These are phyloP conservation scores for Melaleuca alternifolia DNA, from an alignment of 345 rosid genomes.

Conservation along the genomic window DNA sequence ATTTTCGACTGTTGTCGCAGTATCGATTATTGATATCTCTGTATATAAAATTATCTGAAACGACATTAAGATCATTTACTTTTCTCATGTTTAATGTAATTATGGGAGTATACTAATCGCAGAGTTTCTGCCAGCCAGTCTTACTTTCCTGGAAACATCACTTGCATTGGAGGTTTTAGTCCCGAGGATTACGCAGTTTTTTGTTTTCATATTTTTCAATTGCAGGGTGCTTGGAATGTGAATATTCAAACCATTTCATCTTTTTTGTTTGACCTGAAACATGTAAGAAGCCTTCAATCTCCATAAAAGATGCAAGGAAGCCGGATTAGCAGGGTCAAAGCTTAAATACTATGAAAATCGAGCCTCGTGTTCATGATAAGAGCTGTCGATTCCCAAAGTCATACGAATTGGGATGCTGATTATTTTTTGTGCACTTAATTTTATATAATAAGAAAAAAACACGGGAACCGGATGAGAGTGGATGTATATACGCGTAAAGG, in stretches of 20 bases:
- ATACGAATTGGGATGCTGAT: no score
- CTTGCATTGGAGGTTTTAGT: neutral
- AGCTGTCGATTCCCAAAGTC: neutral
- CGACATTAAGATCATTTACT: neutral
- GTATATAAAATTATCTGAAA: neutral
- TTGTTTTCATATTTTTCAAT: no score
- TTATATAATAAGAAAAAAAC: no score
- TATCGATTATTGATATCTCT: no score
- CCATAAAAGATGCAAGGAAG: neutral
- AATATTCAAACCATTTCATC: neutral
- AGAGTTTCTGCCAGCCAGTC: neutral
- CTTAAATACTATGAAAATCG: no score
- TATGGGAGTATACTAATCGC: neutral
- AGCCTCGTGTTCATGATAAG: neutral
- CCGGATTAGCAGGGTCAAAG: neutral
- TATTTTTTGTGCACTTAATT: no score
- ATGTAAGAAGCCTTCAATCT: neutral
- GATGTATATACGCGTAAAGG: no score
- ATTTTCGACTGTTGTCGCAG: neutral
- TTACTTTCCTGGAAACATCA: neutral
- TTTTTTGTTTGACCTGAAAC: neutral
- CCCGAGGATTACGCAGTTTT: neutral
- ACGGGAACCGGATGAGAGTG: no score
- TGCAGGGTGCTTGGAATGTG: neutral
- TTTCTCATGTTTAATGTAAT: neutral